Evolutionary conservation across 2,329 filamentous ascomycete species (phyloP), one percentile per base, ranked within the genome.

Genomic region (Juglanconis juglandina): DNA sequence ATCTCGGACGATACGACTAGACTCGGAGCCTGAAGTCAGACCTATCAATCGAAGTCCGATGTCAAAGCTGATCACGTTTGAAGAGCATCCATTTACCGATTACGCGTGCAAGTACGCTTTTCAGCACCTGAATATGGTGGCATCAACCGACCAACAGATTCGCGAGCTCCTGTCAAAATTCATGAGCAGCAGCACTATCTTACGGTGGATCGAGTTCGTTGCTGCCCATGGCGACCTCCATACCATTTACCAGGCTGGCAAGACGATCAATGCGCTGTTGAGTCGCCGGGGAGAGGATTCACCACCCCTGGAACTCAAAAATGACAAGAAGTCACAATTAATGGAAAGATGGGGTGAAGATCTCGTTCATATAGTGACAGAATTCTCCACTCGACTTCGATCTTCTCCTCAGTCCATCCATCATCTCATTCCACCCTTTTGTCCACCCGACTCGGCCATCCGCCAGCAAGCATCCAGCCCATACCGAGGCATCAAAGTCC

Each of bases 71-170:
- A 30, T 2, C 0, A 6, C 42, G 51, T 44, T 51, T 3, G 14
- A 48, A 32, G n/a, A 58, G 37, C 33, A 44, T 1, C 57, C 57
- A 0, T 64, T 68, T 24, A 61, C 56, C 3, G 44, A 61, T 2
- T 69, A 70, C 34, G 68, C 68, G 1, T 67, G 63, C 4, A 62
- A 51, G 4, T 67, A 62, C 51, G 51, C 69, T 4, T 70, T 70
- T 35, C 62, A 66, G 24, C 68, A 71, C 53, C 35, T 68, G n/a
- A 35, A 57, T 5, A 50, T 63, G n/a, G 33, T 56, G 1, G 2
- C 56, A 5, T 53, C 63, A 0, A 50, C 24, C 1, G 66, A 69
- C 17, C 46, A 67, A 9, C 63, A 63, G 4, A 39, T 68, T 1
- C 56, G 68, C 3, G 24, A 39, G 0, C 44, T 58, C 35, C 17